A percentile compares a stretch with the other conserved stretches of the same genome.
phyloP scores from a whole-genome alignment of 2,329 filamentous ascomycete species.

The Cryoendolithus antarcticus region DNA sequence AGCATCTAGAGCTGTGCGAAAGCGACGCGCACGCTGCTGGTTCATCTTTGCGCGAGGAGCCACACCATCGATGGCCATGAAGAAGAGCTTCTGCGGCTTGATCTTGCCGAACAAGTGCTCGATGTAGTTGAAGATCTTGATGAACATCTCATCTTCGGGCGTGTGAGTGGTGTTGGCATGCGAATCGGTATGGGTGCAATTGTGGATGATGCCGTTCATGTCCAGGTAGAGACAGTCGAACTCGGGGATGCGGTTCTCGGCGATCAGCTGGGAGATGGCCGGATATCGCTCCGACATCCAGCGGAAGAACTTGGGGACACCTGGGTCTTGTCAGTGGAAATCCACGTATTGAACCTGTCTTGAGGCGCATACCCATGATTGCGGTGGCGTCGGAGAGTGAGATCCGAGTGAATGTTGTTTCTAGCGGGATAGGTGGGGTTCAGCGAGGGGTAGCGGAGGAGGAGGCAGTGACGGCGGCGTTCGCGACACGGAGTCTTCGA shows the following conservation, averaged over 20 bases:
- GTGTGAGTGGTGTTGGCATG: slow-evolving; percentile 85
- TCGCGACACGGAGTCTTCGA: slow-evolving; percentile 27
- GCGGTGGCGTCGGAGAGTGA: slow-evolving; percentile 38
- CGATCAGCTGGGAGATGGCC: slow-evolving; percentile 93
- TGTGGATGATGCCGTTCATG: slow-evolving; percentile 99
- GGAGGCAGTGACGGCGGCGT: slow-evolving; percentile 13
- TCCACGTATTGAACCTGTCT: slow-evolving; percentile 1
- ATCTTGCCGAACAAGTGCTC: slow-evolving; percentile 98
- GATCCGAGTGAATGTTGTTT: too few relatives aligned
- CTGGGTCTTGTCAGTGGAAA: slow-evolving; percentile 36
- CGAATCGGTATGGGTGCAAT: slow-evolving; percentile 95
- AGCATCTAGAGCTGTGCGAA: slow-evolving; percentile 83
- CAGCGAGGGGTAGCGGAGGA: too few relatives aligned
- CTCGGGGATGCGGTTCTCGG: slow-evolving; percentile 96
- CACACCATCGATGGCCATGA: slow-evolving; percentile 98
- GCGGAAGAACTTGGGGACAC: slow-evolving; percentile 88
- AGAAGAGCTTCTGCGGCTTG: slow-evolving; percentile 95
- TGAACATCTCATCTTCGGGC: slow-evolving; percentile 98
- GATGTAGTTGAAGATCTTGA: slow-evolving; percentile 99
- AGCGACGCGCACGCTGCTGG: slow-evolving; percentile 89
- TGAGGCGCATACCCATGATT: slow-evolving; percentile 20
- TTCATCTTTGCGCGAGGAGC: slow-evolving; percentile 99
- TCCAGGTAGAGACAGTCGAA: slow-evolving; percentile 96
- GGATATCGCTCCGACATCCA: slow-evolving; percentile 99
- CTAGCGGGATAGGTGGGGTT: too few relatives aligned